Evolutionary conservation across 352 stramenopile species (phyloP), one percentile per base, ranked within the genome.

Genomic region (Globisporangium alternatum): DNA sequence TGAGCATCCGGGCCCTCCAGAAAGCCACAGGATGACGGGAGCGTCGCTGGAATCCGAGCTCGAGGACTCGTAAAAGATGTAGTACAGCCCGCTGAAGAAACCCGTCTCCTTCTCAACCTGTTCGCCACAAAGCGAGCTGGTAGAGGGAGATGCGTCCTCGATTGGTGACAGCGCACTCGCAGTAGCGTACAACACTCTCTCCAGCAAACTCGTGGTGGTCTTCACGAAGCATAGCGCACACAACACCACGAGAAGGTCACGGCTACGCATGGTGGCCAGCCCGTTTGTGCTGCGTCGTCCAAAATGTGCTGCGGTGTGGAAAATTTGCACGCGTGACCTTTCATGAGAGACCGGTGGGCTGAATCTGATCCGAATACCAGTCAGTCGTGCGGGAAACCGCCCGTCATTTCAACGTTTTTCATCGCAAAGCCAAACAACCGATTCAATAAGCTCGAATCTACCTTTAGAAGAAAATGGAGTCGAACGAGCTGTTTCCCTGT

Each of bases 1-100:
- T 5, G 91, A 98, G 80, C 97, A 99, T 1, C 97, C 96, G 10
- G 97, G 97, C 17, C 97, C 97, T 33, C 97, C 97, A 8, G 94
- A 98, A 6, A 99, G 78, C 97, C 97, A 99, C 8, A 99, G 65
- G 10, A 99, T 82, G 28, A 99, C 80, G 0, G 97, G 97, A 21
- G 73, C 65, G 3, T 60, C 45, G 30, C 10, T 44, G 12, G 21
- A 13, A 43, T 51, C 56, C 41, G 19, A 12, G 28, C 35, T 60
- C 22, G 78, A 71, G 3, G 83, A 83, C 48, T 88, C 73, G 62
- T 90, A 95, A 39, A 88, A 90, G 37, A 90, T 67, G 64, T 91
- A 94, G 71, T 82, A 93, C 35, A 95, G 60, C 52, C 64, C 78
- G 47, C 89, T 81, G 22, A 95, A 59, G 19, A 70, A 82, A 2